These are phyloP conservation scores for Imleria badia DNA, from an alignment of 768 basidiomycete species.

Conservation along the genomic window DNA sequence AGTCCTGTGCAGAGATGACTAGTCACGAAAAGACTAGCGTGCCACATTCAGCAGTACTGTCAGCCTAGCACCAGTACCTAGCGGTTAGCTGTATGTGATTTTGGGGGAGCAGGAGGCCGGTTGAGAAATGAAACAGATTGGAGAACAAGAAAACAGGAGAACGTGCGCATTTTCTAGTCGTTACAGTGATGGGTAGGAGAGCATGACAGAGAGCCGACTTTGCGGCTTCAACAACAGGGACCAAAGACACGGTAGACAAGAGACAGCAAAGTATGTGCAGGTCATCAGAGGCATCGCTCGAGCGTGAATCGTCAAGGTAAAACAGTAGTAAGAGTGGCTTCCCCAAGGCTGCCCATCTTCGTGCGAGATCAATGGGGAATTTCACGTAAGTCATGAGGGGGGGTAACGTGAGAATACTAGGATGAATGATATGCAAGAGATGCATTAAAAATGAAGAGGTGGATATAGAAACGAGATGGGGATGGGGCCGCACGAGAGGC, in stretches of 20 bases:
- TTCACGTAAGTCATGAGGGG: conserved; percentile 21
- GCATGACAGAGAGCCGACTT: conserved; percentile 20
- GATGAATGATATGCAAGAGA: conserved; percentile 37
- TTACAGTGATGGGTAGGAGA: conserved; percentile 47
- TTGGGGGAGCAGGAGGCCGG: conserved; percentile 23
- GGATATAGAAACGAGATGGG: conserved; percentile 28
- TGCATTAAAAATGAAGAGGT: conserved; percentile 29
- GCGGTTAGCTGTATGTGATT: conserved; percentile 16
- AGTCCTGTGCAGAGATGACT: neutral
- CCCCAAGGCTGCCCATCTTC: conserved; percentile 13
- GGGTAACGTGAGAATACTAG: conserved; percentile 21
- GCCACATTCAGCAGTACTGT: conserved; percentile 12
- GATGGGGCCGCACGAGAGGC: conserved; percentile 30
- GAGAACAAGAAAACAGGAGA: conserved; percentile 36
- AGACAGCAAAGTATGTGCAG: conserved; percentile 14
- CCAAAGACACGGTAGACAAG: conserved; percentile 9
- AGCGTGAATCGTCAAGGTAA: conserved; percentile 26
- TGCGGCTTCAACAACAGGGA: conserved; percentile 16
- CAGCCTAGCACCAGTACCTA: conserved; percentile 13
- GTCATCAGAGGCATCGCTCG: conserved; percentile 29
- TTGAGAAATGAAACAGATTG: conserved; percentile 32
- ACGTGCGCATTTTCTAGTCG: conserved; percentile 67
- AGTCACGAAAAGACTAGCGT: conserved; percentile 8
- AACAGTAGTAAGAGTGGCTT: conserved; percentile 10
- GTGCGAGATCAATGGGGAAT: conserved; percentile 17